These are phyloP conservation scores for Calendula officinalis DNA, from an alignment of 129 eudicot species.

Conservation along the genomic window DNA sequence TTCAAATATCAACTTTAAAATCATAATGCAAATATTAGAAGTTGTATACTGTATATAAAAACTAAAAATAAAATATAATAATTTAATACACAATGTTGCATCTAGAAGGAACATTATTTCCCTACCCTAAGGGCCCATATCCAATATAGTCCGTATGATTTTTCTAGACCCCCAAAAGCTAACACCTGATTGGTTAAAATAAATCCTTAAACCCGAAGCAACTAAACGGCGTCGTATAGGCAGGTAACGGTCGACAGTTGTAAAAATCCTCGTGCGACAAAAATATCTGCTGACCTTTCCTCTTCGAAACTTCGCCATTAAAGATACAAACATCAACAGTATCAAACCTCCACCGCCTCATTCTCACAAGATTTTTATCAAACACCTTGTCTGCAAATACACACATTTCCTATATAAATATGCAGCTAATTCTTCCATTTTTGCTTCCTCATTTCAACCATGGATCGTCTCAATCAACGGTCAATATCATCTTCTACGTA, in stretches of 20 bases:
- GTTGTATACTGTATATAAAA: not conserved
- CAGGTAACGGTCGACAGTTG: not conserved
- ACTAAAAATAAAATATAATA: not conserved
- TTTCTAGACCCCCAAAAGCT: conserved; percentile 24
- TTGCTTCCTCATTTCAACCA: not conserved
- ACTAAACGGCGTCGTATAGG: conserved; percentile 10
- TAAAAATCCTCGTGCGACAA: not conserved
- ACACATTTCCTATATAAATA: not conserved
- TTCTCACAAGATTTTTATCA: conserved; percentile 27
- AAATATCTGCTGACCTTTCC: conserved; percentile 30
- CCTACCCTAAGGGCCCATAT: not conserved
- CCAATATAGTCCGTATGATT: not conserved
- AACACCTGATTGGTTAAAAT: conserved; percentile 13
- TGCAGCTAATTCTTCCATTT: not conserved
- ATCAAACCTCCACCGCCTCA: conserved; percentile 37
- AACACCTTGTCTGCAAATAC: conserved; percentile 21
- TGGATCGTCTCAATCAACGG: conserved; percentile 12
- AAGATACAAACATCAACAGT: conserved; percentile 30
- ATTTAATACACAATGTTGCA: too few relatives aligned
- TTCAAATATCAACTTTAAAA: too few relatives aligned
- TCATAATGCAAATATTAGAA: too few relatives aligned
- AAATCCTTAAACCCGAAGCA: conserved; percentile 17
- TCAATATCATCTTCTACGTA: conserved; percentile 13
- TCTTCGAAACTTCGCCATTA: conserved; percentile 28
- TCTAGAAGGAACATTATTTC: conserved; percentile 12